Conservation (phyloP, 768 basidiomycete genomes). For the Cystofilobasidium macerans region DNA sequence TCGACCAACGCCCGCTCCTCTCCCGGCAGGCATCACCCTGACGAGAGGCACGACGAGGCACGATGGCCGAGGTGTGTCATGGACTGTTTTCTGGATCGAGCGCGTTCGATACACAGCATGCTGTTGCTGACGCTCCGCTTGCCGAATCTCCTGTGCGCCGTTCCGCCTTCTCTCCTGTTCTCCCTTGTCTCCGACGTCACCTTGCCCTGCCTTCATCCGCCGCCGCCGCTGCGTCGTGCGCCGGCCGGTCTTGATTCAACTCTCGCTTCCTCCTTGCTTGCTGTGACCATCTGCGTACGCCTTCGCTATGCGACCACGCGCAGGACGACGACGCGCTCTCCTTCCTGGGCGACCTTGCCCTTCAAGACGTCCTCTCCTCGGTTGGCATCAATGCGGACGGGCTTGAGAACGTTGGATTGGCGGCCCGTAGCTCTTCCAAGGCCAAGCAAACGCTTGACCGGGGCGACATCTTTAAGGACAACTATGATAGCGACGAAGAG, state of each 20-base stretch:
- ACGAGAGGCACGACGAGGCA: too few species aligned
- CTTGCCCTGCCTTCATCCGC: background rate
- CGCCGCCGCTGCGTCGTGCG: background rate
- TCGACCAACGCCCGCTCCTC: too few species aligned
- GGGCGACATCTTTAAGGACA: conserved; percentile 25
- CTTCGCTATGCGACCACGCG: background rate
- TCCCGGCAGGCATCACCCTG: too few species aligned
- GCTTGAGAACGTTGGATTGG: conserved; percentile 5
- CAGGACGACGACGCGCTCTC: conserved; percentile 12
- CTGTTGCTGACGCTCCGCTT: background rate
- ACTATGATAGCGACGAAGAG: conserved; percentile 18
- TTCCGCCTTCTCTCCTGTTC: background rate
- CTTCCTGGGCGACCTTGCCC: conserved; percentile 22
- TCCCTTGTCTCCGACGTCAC: background rate
- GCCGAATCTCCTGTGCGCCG: background rate
- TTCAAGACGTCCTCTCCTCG: conserved; percentile 15
- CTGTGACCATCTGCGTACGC: background rate
- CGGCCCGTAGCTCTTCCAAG: background rate
- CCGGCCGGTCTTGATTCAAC: background rate
- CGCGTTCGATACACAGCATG: too few species aligned
- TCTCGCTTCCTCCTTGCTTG: background rate
- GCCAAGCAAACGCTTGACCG: conserved; percentile 11
- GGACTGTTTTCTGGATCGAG: too few species aligned
- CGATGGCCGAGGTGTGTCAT: too few species aligned
- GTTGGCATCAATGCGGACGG: conserved; percentile 17